Evolutionary conservation across 495 filamentous ascomycete species (phyloP).

Genomic region (Penicillium riverlandense): DNA sequence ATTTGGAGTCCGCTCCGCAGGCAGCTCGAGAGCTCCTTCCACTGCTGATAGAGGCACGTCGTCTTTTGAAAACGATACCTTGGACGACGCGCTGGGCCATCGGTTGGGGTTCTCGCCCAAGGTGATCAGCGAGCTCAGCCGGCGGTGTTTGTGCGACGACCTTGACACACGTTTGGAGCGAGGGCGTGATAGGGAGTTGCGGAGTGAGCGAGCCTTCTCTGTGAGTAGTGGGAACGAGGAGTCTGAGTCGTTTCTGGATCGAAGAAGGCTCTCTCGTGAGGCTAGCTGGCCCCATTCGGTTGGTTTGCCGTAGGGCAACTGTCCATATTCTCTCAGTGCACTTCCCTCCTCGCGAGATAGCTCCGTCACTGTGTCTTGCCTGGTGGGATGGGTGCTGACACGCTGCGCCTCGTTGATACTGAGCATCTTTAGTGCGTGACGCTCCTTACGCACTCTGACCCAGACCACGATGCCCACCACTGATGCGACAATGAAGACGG

Average conservation of each 20-base stretch:
- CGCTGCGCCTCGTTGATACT: slow-evolving; percentile 18
- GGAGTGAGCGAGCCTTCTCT: slow-evolving; percentile 23
- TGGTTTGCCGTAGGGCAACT: slow-evolving; percentile 32
- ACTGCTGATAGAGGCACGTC: slow-evolving; percentile 32
- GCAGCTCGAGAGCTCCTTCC: slow-evolving; percentile 32
- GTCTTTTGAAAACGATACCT: slow-evolving; percentile 16
- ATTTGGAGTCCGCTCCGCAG: slow-evolving; percentile 32
- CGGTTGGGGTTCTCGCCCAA: slow-evolving; percentile 16
- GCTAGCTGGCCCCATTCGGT: slow-evolving; percentile 36
- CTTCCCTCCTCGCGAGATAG: slow-evolving; percentile 28
- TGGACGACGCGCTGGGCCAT: slow-evolving; percentile 6
- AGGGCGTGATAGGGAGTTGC: slow-evolving; percentile 26
- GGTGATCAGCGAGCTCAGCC: slow-evolving; percentile 24
- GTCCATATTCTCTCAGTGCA: slow-evolving; percentile 27
- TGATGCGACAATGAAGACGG: slow-evolving; percentile 27
- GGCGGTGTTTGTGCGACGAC: slow-evolving; percentile 12
- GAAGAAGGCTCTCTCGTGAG: slow-evolving; percentile 31
- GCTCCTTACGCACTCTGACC: slow-evolving; percentile 35
- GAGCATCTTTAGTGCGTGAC: slow-evolving; percentile 22
- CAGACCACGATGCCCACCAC: slow-evolving; percentile 30
- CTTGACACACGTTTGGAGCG: slow-evolving; percentile 20
- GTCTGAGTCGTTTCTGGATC: slow-evolving; percentile 16
- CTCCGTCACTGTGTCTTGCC: slow-evolving; percentile 28
- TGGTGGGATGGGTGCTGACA: slow-evolving; percentile 15
- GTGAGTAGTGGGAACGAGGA: slow-evolving; percentile 14